Evolutionary conservation across 495 filamentous ascomycete species (phyloP).

Genomic region (Penicillium steckii): DNA sequence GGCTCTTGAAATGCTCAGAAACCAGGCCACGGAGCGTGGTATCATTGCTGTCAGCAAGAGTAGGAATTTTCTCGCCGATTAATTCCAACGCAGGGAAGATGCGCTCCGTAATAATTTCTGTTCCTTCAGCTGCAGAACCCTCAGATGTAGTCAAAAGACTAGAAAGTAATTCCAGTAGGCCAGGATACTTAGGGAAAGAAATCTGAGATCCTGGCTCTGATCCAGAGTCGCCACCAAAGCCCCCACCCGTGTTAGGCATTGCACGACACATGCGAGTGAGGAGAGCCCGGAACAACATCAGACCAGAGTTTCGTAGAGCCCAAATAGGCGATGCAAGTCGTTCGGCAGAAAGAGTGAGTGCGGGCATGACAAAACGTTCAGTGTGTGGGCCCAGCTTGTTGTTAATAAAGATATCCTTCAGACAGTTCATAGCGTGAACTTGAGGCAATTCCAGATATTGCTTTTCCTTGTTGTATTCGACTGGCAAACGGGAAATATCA

Average conservation of each 20-base stretch:
- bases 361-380: conserved; percentile 67
- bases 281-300: conserved; percentile 83
- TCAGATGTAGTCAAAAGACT: conserved; percentile 55
- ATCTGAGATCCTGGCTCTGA: conserved; percentile 43
- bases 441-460: conserved; percentile 70
- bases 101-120: conserved; percentile 58
- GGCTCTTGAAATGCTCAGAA: conserved; percentile 56
- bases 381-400: conserved; percentile 62
- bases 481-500: conserved; percentile 55
- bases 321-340: conserved; percentile 70
- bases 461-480: conserved; percentile 38
- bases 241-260: conserved; percentile 28
- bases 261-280: conserved; percentile 63
- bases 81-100: conserved; percentile 89
- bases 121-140: conserved; percentile 34
- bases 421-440: conserved; percentile 89
- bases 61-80: conserved; percentile 54
- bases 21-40: conserved; percentile 34
- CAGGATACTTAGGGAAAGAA: conserved; percentile 64
- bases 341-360: conserved; percentile 69
- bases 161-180: conserved; percentile 65
- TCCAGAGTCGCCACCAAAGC: conserved; percentile 43
- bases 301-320: conserved; percentile 89
- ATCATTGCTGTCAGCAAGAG: conserved; percentile 31
- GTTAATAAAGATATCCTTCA: conserved; percentile 84